Evolutionary conservation across 1,139 yeast genomes (phyloP).

Genomic region (Meyerozyma guilliermondii): DNA sequence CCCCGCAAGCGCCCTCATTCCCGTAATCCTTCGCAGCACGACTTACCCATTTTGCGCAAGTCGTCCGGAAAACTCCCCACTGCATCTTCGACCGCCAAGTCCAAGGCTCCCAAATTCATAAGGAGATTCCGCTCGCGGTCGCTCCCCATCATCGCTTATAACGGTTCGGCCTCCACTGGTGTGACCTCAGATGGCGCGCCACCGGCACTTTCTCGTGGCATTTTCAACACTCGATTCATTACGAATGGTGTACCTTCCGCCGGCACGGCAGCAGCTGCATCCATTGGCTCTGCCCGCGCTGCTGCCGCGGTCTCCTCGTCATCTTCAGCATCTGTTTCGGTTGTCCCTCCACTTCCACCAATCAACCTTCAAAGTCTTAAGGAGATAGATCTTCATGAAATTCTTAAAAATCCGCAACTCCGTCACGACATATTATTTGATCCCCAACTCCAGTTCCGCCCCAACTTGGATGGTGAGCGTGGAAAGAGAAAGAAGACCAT

Average conservation of each 20-base stretch:
- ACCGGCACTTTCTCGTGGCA: slow-evolving; percentile 3
- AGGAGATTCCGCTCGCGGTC: slow-evolving; percentile 30
- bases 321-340: slow-evolving; percentile 7
- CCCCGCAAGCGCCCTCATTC: slow-evolving; percentile 2
- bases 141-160: slow-evolving; percentile 30
- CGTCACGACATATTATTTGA: slow-evolving; percentile 92
- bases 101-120: slow-evolving; percentile 10
- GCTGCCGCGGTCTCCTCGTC: slow-evolving; percentile 5
- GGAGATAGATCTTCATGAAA: slow-evolving; percentile 86
- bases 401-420: slow-evolving; percentile 84
- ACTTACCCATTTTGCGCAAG: slow-evolving; percentile 11
- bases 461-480: slow-evolving; percentile 86
- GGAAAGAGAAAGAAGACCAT: slow-evolving; percentile 73
- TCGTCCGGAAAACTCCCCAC: slow-evolving; percentile 3
- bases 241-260: slow-evolving; percentile 6
- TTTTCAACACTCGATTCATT: slow-evolving; percentile 2
- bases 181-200: slow-evolving; percentile 7
- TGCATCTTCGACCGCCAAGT: slow-evolving; percentile 5
- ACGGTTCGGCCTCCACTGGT: slow-evolving; percentile 10
- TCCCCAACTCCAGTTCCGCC: slow-evolving; percentile 88
- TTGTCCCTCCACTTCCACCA: slow-evolving; percentile 59
- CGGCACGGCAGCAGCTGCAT: slow-evolving; percentile 4
- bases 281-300: slow-evolving; percentile 11
- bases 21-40: slow-evolving; percentile 9
- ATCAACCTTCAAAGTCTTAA: slow-evolving; percentile 77